Percentiles rank a stretch among this genome's conserved stretches.
These are phyloP conservation scores for Rhizopogon salebrosus DNA, from an alignment of 768 basidiomycete species.

Conservation along the genomic window DNA sequence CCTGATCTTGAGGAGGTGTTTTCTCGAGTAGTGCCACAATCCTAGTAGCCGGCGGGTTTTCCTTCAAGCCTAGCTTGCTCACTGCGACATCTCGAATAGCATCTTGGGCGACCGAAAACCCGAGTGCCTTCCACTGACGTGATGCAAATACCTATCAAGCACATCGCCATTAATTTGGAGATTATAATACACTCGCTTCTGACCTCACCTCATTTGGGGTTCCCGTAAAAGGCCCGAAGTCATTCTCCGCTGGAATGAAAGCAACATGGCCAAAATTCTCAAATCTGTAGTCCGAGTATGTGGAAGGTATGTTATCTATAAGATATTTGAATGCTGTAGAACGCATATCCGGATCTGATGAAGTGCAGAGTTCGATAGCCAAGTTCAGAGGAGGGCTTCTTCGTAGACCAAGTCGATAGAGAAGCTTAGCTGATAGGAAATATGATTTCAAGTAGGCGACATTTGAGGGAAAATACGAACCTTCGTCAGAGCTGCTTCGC, in stretches of 20 bases:
- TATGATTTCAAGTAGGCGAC: background rate
- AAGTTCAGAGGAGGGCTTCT: constrained; percentile 63
- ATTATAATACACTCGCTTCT: background rate
- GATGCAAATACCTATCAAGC: constrained; percentile 60
- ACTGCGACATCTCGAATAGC: constrained; percentile 45
- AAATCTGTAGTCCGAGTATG: constrained; percentile 59
- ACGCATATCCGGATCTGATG: constrained; percentile 44
- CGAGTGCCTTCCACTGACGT: constrained; percentile 64
- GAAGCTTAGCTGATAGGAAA: constrained; percentile 59
- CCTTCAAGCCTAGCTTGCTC: constrained; percentile 60
- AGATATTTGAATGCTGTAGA: constrained; percentile 74
- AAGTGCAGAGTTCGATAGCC: constrained; percentile 66
- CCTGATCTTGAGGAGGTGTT: constrained; percentile 51
- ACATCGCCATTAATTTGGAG: background rate
- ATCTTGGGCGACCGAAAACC: constrained; percentile 66
- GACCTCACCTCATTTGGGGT: constrained; percentile 57
- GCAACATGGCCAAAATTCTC: constrained; percentile 49
- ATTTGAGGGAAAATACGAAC: constrained; percentile 30
- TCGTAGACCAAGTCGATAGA: constrained; percentile 66
- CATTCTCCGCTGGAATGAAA: constrained; percentile 73
- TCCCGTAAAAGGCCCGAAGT: constrained; percentile 48
- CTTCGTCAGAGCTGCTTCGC: constrained; percentile 82
- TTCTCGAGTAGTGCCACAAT: constrained; percentile 55
- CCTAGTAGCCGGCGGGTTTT: constrained; percentile 60
- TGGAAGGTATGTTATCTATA: constrained; percentile 60